Evolutionary conservation across 2,329 filamentous ascomycete genomes (phyloP).

Genomic region (Cladosporium austrohemisphaericum): DNA sequence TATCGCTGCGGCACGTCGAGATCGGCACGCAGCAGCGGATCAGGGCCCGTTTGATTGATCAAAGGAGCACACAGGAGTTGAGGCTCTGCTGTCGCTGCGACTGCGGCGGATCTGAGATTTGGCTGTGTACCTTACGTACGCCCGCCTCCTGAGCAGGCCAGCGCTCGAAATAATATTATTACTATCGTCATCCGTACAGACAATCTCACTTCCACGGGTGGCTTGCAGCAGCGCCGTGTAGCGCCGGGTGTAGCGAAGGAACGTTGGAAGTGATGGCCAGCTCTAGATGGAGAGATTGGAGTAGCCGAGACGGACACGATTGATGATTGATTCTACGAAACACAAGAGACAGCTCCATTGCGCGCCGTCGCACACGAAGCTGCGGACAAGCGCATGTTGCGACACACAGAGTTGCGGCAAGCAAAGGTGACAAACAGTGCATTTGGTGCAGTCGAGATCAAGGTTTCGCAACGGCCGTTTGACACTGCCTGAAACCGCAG

Average conservation of each 20-base stretch:
- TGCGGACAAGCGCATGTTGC: not conserved
- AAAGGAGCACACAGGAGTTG: no score
- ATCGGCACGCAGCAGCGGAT: not conserved
- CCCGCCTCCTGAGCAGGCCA: constrained; percentile 12
- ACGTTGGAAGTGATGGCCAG: no score
- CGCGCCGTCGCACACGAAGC: not conserved
- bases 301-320: not conserved
- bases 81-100: constrained; percentile 9
- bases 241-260: not conserved
- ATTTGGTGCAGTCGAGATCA: not conserved
- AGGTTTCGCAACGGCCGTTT: constrained; percentile 3
- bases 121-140: constrained; percentile 9
- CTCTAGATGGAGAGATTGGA: no score
- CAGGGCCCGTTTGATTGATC: not conserved
- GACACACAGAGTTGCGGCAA: constrained; percentile 1
- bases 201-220: constrained; percentile 9
- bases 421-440: not conserved
- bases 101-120: constrained; percentile 7
- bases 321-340: no score
- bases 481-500: not conserved
- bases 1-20: not conserved
- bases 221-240: constrained; percentile 9
- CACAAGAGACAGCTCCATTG: constrained; percentile 1
- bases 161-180: no score
- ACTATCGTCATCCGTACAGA: no score